Conservation (phyloP, 2,329 filamentous ascomycete genomes). For the Venturia effusa region DNA sequence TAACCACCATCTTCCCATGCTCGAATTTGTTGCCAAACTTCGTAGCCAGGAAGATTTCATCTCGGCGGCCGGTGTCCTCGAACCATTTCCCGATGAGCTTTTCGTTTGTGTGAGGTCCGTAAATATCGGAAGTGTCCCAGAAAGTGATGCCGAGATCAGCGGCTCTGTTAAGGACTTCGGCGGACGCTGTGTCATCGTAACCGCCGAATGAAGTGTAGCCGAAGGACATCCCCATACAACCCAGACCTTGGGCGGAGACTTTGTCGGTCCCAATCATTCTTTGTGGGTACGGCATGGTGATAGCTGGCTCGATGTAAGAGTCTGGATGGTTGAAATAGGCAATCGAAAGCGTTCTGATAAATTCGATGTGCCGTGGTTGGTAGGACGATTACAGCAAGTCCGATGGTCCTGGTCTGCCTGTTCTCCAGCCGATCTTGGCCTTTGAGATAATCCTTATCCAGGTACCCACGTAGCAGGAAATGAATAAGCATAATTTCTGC, state of each 20-base stretch:
- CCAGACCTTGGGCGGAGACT: conserved; percentile 17
- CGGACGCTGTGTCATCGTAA: conserved; percentile 16
- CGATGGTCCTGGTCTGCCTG: too few relatives aligned
- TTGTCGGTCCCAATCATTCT: conserved; percentile 29
- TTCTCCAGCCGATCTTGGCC: too few relatives aligned
- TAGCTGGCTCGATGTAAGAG: too few relatives aligned
- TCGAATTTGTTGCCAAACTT: conserved; percentile 36
- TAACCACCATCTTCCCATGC: conserved; percentile 14
- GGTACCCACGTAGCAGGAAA: too few relatives aligned
- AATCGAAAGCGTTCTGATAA: too few relatives aligned
- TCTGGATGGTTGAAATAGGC: too few relatives aligned
- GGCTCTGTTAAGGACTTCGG: conserved; percentile 17
- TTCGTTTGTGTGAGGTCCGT: conserved; percentile 21
- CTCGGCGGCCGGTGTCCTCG: conserved; percentile 30
- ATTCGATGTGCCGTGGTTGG: too few relatives aligned
- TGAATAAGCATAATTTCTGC: too few relatives aligned
- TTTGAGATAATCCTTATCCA: too few relatives aligned
- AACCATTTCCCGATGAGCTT: conserved; percentile 40
- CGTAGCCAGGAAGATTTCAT: conserved; percentile 42
- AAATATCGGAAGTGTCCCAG: conserved; percentile 19
- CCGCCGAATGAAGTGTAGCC: conserved; percentile 14
- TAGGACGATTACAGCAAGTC: too few relatives aligned
- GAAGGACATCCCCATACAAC: conserved; percentile 16
- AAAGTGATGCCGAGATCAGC: conserved; percentile 18
- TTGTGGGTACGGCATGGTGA: conserved; percentile 21